These are phyloP conservation scores for Ogataea polymorpha DNA, from an alignment of 805 yeast genomes.

Conservation along the genomic window DNA sequence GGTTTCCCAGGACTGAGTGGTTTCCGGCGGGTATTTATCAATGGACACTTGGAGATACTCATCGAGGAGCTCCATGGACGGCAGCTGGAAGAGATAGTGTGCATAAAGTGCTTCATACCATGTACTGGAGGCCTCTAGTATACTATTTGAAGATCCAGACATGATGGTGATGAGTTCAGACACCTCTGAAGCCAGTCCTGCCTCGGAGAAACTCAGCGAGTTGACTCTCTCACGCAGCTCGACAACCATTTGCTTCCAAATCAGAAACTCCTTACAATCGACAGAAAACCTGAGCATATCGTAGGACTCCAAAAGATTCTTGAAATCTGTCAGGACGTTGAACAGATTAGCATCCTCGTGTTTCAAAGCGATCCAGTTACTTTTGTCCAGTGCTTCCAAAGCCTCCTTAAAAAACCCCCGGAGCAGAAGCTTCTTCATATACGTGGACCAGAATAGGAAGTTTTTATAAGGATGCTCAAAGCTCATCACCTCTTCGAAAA, in stretches of 20 bases:
- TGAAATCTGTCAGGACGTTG: conserved; percentile 40
- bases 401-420: conserved; percentile 65
- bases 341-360: conserved; percentile 31
- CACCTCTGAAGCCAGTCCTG: conserved; percentile 35
- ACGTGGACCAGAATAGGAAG: conserved; percentile 59
- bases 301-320: conserved; percentile 39
- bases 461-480: conserved; percentile 44
- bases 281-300: conserved; percentile 32
- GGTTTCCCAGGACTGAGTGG: conserved; percentile 47
- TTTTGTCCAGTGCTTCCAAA: conserved; percentile 41
- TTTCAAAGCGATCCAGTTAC: conserved; percentile 40
- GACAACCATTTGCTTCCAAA: conserved; percentile 51
- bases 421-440: conserved; percentile 50
- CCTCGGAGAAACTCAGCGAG: conserved; percentile 24
- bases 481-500: conserved; percentile 43
- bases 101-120: conserved; percentile 66
- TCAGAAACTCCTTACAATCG: conserved; percentile 40
- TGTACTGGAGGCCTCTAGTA: conserved; percentile 46
- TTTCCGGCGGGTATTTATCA: conserved; percentile 34
- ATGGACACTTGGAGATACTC: conserved; percentile 41
- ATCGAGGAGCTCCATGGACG: conserved; percentile 39
- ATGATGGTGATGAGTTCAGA: conserved; percentile 41
- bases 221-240: conserved; percentile 44
- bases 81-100: conserved; percentile 52
- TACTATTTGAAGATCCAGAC: conserved; percentile 47